Percentiles rank a stretch among this genome's conserved stretches.
Conservation (phyloP, 257 asterid genomes). For the Solanum chiquidenum region DNA sequence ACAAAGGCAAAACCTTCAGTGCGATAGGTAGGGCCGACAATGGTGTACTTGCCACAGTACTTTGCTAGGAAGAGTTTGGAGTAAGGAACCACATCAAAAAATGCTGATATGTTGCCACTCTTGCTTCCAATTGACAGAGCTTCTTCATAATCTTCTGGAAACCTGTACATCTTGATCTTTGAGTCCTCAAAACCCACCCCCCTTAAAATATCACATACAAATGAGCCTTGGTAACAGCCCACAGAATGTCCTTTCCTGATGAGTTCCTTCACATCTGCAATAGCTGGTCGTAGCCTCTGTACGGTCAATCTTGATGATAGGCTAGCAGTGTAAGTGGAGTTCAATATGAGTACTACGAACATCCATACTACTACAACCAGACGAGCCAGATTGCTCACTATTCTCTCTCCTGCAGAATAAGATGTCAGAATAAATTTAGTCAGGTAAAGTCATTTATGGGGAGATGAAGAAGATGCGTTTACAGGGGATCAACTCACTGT, state of each 20-base stretch:
- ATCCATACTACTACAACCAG: neutral
- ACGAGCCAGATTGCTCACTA: neutral
- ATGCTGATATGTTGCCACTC: neutral
- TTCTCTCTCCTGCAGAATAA: neutral
- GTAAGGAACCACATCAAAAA: neutral
- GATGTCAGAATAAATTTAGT: neutral
- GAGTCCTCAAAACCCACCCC: neutral
- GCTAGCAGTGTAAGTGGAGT: neutral
- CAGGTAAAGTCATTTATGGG: neutral
- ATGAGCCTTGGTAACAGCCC: neutral
- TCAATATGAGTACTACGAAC: neutral
- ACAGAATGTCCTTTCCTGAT: neutral
- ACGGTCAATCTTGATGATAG: neutral
- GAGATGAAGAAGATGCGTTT: neutral
- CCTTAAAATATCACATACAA: neutral
- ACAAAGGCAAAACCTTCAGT: neutral
- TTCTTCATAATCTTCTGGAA: neutral
- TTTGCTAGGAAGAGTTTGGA: neutral
- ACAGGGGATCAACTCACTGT: neutral
- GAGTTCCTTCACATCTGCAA: neutral
- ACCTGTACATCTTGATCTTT: neutral
- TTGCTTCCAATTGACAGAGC: neutral
- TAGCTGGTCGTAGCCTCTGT: neutral
- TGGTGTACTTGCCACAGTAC: neutral
- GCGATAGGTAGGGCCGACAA: neutral